Evolutionary conservation across 1,284 basidiomycete genomes (phyloP), one percentile per base, ranked within the genome.

Genomic region (Trametes polyzona): DNA sequence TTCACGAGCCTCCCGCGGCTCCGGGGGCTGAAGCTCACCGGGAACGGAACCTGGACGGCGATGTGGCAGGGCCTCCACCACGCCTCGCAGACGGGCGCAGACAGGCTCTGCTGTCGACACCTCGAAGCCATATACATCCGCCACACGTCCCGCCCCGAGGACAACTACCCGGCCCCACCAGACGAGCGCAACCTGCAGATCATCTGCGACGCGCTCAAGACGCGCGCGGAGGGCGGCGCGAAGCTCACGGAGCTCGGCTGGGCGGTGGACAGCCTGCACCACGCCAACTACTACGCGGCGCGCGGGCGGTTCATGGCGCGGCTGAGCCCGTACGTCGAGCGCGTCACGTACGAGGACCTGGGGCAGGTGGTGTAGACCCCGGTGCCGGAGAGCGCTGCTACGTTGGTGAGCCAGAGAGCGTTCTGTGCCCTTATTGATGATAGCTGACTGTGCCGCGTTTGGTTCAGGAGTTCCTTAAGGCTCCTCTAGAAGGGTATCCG

Each of bases 31-130:
- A 8, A 37, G 14, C 33, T 52, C n/a, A 37, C 42, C 16, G 33
- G 50, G 6, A 37, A 44, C 42, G 50, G 50, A 10, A 37, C 42
- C 1, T 52, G 50, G 41, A 21, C 24, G 12, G 42, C 50, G 24
- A 29, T 37, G 41, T 52, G 50, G 50, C 50, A 41, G 7, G 50
- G 21, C 24, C 50, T 52, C 17, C 29, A n/a, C 2, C 37, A 21
- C 12, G 48, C 29, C 23, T 9, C 6, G 26, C 16, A 14, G 19
- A 16, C 7, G 19, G 12, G 12, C 12, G 19, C 5, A 14, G 37
- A 12, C n/a, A 19, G 1, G 4, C 37, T 33, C 27, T 30, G 36
- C 37, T 41, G 48, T 30, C 27, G 27, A 14, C 17, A 8, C 8
- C 36, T 48, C 16, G 14, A n/a, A 21, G n/a, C 16, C 29, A 30